Evolutionary conservation across 2,329 filamentous ascomycete genomes (phyloP).

Genomic region (Curvularia spicifera): DNA sequence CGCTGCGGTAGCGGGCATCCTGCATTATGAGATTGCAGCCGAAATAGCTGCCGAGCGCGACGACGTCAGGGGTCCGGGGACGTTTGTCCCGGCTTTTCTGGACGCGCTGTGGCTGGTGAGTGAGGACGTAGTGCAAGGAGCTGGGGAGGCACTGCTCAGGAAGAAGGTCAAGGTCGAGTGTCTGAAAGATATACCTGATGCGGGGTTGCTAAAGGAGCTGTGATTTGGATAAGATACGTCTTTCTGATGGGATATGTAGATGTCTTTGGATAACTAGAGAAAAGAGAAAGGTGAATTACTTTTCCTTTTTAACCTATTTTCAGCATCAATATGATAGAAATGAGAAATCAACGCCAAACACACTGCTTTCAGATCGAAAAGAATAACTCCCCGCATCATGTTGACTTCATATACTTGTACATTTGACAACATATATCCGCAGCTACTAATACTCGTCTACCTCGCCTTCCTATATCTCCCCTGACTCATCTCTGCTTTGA

Average conservation of each 20-base stretch:
- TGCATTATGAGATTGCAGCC: slow-evolving; percentile 80
- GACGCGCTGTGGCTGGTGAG: slow-evolving; percentile 65
- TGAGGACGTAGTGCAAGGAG: slow-evolving; percentile 15
- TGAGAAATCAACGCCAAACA: neutral
- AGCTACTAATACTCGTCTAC: slow-evolving; percentile 6
- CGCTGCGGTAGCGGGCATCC: slow-evolving; percentile 73
- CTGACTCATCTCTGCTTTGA: slow-evolving; percentile 75
- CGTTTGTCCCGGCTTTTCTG: slow-evolving; percentile 83
- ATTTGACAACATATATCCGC: neutral
- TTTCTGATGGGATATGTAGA: neutral
- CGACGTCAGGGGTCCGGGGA: slow-evolving; percentile 79
- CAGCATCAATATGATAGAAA: neutral
- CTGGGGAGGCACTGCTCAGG: slow-evolving; percentile 19
- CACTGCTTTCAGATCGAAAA: neutral
- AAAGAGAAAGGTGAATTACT: neutral
- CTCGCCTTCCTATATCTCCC: slow-evolving; percentile 55
- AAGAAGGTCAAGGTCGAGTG: slow-evolving; percentile 25
- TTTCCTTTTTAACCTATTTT: neutral
- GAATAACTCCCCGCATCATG: neutral
- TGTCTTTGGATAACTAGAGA: slow-evolving; percentile 1
- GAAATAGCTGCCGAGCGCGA: slow-evolving; percentile 65
- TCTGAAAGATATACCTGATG: slow-evolving; percentile 29
- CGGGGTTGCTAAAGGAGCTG: slow-evolving; percentile 26
- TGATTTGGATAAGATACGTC: neutral
- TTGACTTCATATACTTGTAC: neutral